Base-by-base conservation (phyloP, 306 rosid genomes). In the Malus orientalis region DNA sequence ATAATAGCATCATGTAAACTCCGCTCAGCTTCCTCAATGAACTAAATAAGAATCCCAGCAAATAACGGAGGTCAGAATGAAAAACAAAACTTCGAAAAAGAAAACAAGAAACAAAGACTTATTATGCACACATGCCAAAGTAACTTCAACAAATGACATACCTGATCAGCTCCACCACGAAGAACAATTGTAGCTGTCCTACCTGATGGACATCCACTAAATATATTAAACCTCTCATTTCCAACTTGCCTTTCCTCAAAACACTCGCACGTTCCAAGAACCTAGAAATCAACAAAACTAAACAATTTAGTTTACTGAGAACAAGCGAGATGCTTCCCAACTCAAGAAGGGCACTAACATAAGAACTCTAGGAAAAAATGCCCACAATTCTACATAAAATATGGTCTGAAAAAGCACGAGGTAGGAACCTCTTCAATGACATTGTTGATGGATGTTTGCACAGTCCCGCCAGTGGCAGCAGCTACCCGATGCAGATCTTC, bases 161-260 rank as follows among this genome's bases (percentile, higher is more conserved):
- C 99, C 97, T 96, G 99, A 81, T 96, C 99, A 51, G 99, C 99
- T 82, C 99, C 99, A 73, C 99, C 99, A 23, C 99, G 96, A 83
- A 96, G 96, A 80, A 96, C 99, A 74, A 96, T 96, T 67, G 99
- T 96, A 73, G 99, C 96, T 76, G 99, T 96, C 67, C 40, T 83
- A 76, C 98, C 98, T 51, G 99, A 89, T 63, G 99, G 98, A 73
- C 99, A 96, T 77, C 99, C 99, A 81, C 83, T 91, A 75, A 96
- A 96, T 80, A 96, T 87, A 78, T 95, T 96, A 80, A 92, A 96
- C 82, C 99, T 89, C 82, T 96, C 99, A 74, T 96, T 96, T 81
- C 99, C 99, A 44, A 96, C 99, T 82, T 96, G 99, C 75, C 63
- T 91, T 85, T 96, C 99, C 90, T 96, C 99, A 81, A 96, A 96